A percentile compares a stretch with the other conserved stretches of the same genome.
phyloP scores from a whole-genome alignment of 441 rosid genomes.

The Adansonia gregorii region DNA sequence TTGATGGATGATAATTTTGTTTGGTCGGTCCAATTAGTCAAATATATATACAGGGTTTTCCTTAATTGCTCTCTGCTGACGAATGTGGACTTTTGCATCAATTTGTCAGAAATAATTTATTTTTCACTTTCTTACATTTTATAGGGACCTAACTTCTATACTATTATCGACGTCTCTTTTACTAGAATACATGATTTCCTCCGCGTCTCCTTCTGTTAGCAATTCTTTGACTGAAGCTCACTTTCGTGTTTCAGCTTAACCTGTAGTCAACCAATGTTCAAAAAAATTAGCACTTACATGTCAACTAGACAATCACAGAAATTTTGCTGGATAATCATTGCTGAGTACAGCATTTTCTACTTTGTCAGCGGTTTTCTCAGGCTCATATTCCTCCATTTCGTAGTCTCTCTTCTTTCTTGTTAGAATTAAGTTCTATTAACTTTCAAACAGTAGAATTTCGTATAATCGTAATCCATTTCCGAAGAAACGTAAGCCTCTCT shows the following conservation, averaged over 20 bases:
- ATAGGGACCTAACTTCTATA: slow-evolving; percentile 2
- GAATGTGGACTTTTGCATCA: not conserved
- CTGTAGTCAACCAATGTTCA: slow-evolving; percentile 1
- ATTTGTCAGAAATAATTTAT: slow-evolving; percentile 9
- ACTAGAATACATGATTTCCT: slow-evolving; percentile 7
- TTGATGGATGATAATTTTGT: not conserved
- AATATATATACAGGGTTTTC: not conserved
- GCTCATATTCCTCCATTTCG: not conserved
- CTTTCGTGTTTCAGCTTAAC: not conserved
- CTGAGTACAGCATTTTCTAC: not conserved
- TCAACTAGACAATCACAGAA: not conserved
- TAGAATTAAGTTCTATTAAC: not conserved
- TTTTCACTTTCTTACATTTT: not conserved
- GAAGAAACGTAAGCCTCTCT: not conserved
- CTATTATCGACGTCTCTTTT: not conserved
- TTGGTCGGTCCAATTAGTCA: slow-evolving; percentile 8
- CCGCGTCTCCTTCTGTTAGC: not conserved
- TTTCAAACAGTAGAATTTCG: not conserved
- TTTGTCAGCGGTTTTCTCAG: slow-evolving; percentile 5
- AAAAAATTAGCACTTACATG: not conserved
- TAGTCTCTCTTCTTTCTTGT: not conserved
- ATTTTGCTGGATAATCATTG: not conserved
- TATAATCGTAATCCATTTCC: not conserved
- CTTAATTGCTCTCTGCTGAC: slow-evolving; percentile 1
- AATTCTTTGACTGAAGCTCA: slow-evolving; percentile 1